Conservation (phyloP, 768 basidiomycete genomes). For the Coprinellus aureogranulatus region DNA sequence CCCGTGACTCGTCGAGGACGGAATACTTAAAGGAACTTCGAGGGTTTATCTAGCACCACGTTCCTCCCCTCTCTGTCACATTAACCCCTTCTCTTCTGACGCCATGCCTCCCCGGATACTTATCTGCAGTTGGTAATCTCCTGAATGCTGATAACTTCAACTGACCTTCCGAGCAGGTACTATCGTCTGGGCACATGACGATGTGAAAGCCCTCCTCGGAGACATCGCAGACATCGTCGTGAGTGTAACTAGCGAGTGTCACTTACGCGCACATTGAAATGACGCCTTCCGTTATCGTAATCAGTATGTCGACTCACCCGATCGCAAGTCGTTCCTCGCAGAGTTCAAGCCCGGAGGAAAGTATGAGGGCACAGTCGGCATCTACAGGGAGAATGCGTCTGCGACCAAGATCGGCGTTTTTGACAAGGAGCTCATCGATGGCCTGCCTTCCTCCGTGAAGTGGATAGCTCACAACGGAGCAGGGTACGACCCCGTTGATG, state of each 20-base stretch:
- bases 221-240: conserved; percentile 76
- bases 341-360: conserved; percentile 65
- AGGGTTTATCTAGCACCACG: too few species aligned
- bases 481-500: conserved; percentile 87
- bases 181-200: conserved; percentile 80
- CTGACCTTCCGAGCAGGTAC: conserved; percentile 40
- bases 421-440: conserved; percentile 73
- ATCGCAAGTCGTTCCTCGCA: conserved; percentile 67
- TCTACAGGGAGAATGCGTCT: conserved; percentile 77
- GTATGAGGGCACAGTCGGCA: conserved; percentile 68
- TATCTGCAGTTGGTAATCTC: conserved; percentile 34
- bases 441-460: conserved; percentile 64
- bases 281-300: neutral
- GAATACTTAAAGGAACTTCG: too few species aligned
- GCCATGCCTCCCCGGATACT: conserved; percentile 31
- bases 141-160: neutral
- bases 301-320: conserved; percentile 51
- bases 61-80: neutral
- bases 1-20: too few species aligned
- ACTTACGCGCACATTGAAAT: neutral
- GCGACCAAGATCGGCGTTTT: conserved; percentile 67
- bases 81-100: conserved; percentile 7
- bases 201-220: conserved; percentile 61
- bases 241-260: conserved; percentile 29
- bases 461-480: conserved; percentile 94